Base-by-base conservation (phyloP, 805 yeast genomes). In the Candida insectalens region DNA sequence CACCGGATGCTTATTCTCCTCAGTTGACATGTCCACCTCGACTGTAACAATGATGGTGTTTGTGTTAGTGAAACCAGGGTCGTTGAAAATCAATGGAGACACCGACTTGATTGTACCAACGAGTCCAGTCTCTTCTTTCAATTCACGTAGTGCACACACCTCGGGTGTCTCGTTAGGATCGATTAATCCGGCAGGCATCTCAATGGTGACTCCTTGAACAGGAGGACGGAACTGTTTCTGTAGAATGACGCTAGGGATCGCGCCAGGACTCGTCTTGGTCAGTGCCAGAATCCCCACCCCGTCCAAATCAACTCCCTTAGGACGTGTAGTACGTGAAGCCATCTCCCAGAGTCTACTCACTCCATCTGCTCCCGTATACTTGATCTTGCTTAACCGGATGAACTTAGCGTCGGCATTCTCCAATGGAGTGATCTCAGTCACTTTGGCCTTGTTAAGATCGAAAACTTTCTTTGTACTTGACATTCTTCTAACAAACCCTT, bases 141-240 rank as follows among this genome's bases (percentile, higher is more conserved):
- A 60, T 55, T 89, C 98, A 41, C 98, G 69, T 34, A 77, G 63
- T 0, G 98, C 97, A 25, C 96, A 85, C 4, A 71, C 57, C 43
- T 77, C 87, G 19, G 84, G 57, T 1, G 78, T 54, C 54, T 92
- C 97, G 34, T 73, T 69, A 2, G 88, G 84, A 54, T 89, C 98
- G 27, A 92, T 71, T 41, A 89, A 63, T 0, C 98, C 98, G 1
- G 98, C 98, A 1, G 98, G 98, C 53, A 88, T 69, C 57, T 89
- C 98, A 41, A 89, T 76, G 49, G 94, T 80, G 6, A 89, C 84
- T 14, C 85, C 89, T 34, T 70, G 79, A 3, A 81, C 82, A 1
- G 98, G 97, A 1, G 97, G 96, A 37, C 98, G 69, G 60, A 81
- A 89, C 55, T 89, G 98, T 51, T 83, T 84, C 51, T 84, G 89